These are phyloP conservation scores for Fusarium compactum DNA, from an alignment of 2,329 filamentous ascomycete species.

Conservation along the genomic window DNA sequence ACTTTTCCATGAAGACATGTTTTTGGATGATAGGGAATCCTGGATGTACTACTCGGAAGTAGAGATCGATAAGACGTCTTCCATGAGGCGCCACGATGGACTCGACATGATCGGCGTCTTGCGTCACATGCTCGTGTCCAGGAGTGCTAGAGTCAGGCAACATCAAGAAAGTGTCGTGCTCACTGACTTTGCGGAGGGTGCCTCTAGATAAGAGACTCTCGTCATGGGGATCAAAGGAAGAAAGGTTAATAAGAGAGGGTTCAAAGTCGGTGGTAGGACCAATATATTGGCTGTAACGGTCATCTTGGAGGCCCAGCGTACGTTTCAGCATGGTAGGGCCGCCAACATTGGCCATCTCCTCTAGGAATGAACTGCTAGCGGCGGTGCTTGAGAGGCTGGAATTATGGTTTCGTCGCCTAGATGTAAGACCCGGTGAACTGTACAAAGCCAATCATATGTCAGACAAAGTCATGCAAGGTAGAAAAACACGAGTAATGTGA, in stretches of 20 bases:
- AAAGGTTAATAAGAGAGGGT: conserved; percentile 83
- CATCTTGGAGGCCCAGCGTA: conserved; percentile 80
- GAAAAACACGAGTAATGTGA: conserved; percentile 37
- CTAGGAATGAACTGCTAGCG: conserved; percentile 72
- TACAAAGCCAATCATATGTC: conserved; percentile 62
- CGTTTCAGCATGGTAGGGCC: conserved; percentile 74
- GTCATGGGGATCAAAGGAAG: conserved; percentile 82
- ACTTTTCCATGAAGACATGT: conserved; percentile 81
- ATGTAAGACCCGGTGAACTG: conserved; percentile 68
- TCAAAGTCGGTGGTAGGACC: conserved; percentile 87
- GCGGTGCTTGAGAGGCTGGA: conserved; percentile 72
- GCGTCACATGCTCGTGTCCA: conserved; percentile 75
- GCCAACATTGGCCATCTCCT: conserved; percentile 78
- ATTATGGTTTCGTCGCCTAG: conserved; percentile 64
- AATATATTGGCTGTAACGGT: conserved; percentile 86
- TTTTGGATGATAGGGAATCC: conserved; percentile 87
- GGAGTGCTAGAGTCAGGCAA: conserved; percentile 79
- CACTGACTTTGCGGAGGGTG: conserved; percentile 79
- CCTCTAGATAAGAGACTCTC: conserved; percentile 79
- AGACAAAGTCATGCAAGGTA: conserved; percentile 52
- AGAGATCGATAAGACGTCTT: conserved; percentile 80
- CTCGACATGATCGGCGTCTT: conserved; percentile 80
- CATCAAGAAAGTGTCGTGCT: conserved; percentile 83
- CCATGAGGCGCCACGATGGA: conserved; percentile 81
- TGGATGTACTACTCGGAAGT: conserved; percentile 84